A percentile compares a stretch with the other conserved stretches of the same genome.
Evolutionary conservation across 805 yeast genomes (phyloP).

Genomic region (Lachancea quebecensis): DNA sequence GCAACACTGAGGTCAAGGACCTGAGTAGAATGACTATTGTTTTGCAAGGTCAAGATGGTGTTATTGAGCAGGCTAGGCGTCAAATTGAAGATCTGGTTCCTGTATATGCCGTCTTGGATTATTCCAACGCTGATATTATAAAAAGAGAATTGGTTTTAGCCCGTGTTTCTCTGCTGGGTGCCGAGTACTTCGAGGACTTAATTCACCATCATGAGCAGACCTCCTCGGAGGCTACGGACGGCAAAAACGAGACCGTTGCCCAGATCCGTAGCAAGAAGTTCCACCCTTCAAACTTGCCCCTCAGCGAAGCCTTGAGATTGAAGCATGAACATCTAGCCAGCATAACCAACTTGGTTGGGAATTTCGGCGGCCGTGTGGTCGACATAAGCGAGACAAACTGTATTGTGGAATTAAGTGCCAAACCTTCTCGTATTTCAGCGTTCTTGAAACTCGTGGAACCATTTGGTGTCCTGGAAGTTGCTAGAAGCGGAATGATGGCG

Average conservation of each 20-base stretch:
- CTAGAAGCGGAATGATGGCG: conserved; percentile 98
- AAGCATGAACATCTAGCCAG: conserved; percentile 85
- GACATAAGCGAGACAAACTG: conserved; percentile 92
- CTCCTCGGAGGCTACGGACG: conserved; percentile 27
- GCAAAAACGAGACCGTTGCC: conserved; percentile 26
- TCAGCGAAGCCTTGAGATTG: conserved; percentile 89
- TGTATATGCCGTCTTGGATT: conserved; percentile 95
- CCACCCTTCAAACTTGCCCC: conserved; percentile 86
- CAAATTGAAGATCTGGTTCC: conserved; percentile 98
- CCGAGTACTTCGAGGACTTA: conserved; percentile 96
- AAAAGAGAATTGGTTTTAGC: conserved; percentile 87
- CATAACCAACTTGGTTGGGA: conserved; percentile 68
- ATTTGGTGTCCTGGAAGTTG: conserved; percentile 92
- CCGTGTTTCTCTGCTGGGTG: conserved; percentile 87
- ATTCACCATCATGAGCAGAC: conserved; percentile 67
- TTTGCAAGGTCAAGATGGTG: conserved; percentile 88
- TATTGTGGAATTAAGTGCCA: conserved; percentile 88
- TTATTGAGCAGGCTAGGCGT: conserved; percentile 95
- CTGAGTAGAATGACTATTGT: conserved; percentile 96
- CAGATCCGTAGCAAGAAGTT: conserved; percentile 38
- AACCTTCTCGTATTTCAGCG: conserved; percentile 82
- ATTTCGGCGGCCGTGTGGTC: conserved; percentile 89
- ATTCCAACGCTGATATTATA: conserved; percentile 82
- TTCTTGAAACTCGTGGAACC: conserved; percentile 88
- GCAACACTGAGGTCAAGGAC: conserved; percentile 93